Evolutionary conservation across 257 asterid species (phyloP), one percentile per base, ranked within the genome.

Genomic region (Petrea volubilis): DNA sequence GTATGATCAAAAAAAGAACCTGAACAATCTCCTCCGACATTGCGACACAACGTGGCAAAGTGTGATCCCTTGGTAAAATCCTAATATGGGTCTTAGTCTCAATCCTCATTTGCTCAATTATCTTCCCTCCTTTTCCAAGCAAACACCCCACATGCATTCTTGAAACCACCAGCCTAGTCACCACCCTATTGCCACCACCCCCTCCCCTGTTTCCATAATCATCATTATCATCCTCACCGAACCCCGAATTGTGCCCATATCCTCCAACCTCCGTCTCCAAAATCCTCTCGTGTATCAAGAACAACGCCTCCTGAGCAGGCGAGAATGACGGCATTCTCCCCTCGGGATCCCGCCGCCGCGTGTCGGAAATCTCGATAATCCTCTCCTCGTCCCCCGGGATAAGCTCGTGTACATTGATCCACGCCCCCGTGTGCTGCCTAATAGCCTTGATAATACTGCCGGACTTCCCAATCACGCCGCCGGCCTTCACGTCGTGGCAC

Each of bases 21-120:
- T 94, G 99, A 85, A 91, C 99, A 85, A 91, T 94, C 89, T 94
- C 99, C 85, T 94, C 99, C 0, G 95, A 82, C 90, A 88, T 89
- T 1, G 90, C 79, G 73, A 91, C 90, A 75, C 99, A 89, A 3
- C 95, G 95, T 1, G 99, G 99, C 70, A 88, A 79, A 6, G 82
- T 87, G 57, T 84, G 87, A 71, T 91, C 95, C 71, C 97, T 84
- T 0, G 97, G 97, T 77, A 94, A 83, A 83, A 94, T 75, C 84
- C 96, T 88, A 65, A 94, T 91, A 79, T 91, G 97, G 2, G 97
- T 91, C 80, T 85, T 91, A 55, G 99, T 94, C 76, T 91, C 95
- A 29, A 75, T 83, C 87, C 91, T 89, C 96, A 91, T 94, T 76
- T 88, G 96, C 90, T 94, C 97, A 65, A 94, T 94, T 67, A 94